These are phyloP conservation scores for Cyclotella baltica DNA, from an alignment of 108 stramenopile genomes.

Conservation along the genomic window DNA sequence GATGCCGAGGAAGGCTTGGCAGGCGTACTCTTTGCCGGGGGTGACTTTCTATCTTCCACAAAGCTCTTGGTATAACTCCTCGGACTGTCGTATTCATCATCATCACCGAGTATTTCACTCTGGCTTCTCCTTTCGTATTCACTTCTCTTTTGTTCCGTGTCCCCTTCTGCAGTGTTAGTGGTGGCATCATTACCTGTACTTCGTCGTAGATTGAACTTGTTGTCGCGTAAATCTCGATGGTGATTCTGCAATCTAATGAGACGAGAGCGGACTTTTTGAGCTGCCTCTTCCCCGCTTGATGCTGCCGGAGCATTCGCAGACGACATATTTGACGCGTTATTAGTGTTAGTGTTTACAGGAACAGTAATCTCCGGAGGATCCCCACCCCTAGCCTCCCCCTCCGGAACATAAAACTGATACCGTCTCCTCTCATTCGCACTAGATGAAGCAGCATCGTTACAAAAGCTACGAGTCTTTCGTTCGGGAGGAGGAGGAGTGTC, in stretches of 20 bases:
- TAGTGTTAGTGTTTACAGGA: too few species aligned
- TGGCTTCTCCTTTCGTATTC: neutral
- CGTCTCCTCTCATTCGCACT: conserved; percentile 4
- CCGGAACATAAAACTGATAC: conserved; percentile 17
- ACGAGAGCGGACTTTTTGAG: conserved; percentile 32
- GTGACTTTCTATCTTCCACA: neutral
- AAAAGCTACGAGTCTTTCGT: neutral
- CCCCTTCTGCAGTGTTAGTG: neutral
- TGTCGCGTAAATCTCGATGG: conserved; percentile 16
- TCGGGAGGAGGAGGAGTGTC: conserved; percentile 20
- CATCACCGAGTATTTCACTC: neutral
- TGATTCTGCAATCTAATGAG: conserved; percentile 40
- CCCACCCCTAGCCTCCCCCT: too few species aligned
- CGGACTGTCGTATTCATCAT: neutral
- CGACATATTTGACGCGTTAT: too few species aligned
- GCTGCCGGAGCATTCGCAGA: neutral
- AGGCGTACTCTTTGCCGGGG: neutral
- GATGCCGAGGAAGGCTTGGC: too few species aligned
- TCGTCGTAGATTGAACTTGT: neutral
- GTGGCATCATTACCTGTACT: neutral
- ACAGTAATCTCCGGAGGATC: too few species aligned
- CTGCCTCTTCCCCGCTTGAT: conserved; percentile 24
- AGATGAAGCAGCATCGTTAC: neutral
- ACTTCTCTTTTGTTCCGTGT: neutral
- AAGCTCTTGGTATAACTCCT: neutral